Conservation (phyloP, 208 protist genomes). For the Trypanosoma platydactyli region DNA sequence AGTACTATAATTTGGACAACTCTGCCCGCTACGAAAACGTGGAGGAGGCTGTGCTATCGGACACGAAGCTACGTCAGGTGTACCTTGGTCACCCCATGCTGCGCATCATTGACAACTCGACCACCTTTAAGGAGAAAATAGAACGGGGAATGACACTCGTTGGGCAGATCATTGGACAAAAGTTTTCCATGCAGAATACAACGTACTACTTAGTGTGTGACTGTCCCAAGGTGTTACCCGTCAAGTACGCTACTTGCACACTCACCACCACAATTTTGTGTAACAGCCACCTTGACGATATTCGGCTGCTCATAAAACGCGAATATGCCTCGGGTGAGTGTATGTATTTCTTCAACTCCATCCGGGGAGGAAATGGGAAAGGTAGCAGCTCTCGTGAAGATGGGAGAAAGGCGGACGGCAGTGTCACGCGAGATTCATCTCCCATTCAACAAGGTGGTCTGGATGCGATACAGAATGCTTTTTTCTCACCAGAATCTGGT, state of each 20-base stretch:
- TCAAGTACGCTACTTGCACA: constrained; percentile 40
- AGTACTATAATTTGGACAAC: constrained; percentile 84
- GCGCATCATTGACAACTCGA: constrained; percentile 75
- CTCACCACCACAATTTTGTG: constrained; percentile 52
- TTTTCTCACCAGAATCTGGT: constrained; percentile 6
- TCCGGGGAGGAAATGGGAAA: constrained; percentile 17
- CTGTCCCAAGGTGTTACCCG: constrained; percentile 35
- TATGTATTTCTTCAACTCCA: constrained; percentile 70
- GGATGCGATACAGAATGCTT: constrained; percentile 18
- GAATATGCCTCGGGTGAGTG: constrained; percentile 51
- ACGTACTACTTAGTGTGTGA: constrained; percentile 50
- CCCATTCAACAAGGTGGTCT: background rate
- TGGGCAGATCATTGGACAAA: constrained; percentile 56
- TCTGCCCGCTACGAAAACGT: constrained; percentile 74
- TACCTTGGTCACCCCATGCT: constrained; percentile 77
- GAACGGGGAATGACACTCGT: constrained; percentile 46
- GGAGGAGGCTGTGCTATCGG: constrained; percentile 70
- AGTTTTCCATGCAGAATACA: constrained; percentile 34
- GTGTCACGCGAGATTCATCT: constrained; percentile 2
- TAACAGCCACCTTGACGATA: constrained; percentile 59
- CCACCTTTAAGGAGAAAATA: constrained; percentile 76
- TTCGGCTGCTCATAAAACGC: constrained; percentile 54
- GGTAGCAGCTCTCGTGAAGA: background rate
- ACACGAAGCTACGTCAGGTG: constrained; percentile 76
- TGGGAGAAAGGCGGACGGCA: constrained; percentile 3